Evolutionary conservation across 2,329 filamentous ascomycete species (phyloP).

Genomic region (Pezicula radicicola): DNA sequence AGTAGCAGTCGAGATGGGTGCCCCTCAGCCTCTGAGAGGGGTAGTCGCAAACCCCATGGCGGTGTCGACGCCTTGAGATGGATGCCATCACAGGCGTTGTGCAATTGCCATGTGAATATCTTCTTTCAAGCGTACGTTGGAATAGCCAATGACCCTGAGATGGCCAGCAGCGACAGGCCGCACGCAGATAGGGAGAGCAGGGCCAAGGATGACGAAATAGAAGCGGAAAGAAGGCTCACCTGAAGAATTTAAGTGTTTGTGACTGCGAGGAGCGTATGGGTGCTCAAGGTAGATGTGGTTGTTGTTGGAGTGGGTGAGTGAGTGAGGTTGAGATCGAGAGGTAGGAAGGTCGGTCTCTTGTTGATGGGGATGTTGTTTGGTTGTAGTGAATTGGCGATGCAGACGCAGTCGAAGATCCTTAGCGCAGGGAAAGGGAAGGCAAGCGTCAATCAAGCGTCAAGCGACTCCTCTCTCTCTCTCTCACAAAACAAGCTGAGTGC

Average conservation of each 20-base stretch:
- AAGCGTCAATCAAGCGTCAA: not conserved
- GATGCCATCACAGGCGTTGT: not conserved
- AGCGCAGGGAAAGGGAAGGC: slow-evolving; percentile 1
- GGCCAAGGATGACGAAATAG: slow-evolving; percentile 24
- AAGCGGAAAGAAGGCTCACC: slow-evolving; percentile 21
- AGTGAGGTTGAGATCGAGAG: slow-evolving; percentile 8
- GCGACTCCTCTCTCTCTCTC: not conserved
- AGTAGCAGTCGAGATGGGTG: slow-evolving; percentile 11
- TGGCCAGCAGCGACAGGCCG: slow-evolving; percentile 6
- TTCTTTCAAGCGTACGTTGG: not conserved
- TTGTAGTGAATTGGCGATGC: not conserved
- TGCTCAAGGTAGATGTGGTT: slow-evolving; percentile 5
- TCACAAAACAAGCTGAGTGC: slow-evolving; percentile 6
- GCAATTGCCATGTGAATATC: not conserved
- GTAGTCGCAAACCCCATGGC: slow-evolving; percentile 15
- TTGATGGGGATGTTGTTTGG: not conserved
- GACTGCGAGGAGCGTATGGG: slow-evolving; percentile 3
- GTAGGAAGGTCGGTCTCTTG: slow-evolving; percentile 1
- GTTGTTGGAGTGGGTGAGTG: slow-evolving; percentile 2
- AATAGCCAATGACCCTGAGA: slow-evolving; percentile 3
- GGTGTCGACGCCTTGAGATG: not conserved
- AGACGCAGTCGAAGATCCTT: slow-evolving; percentile 1
- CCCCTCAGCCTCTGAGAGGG: slow-evolving; percentile 25
- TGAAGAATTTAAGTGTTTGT: slow-evolving; percentile 7
- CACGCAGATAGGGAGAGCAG: slow-evolving; percentile 10